Conservation (phyloP, 208 protist species). For the Trichomonas vaginalis region DNA sequence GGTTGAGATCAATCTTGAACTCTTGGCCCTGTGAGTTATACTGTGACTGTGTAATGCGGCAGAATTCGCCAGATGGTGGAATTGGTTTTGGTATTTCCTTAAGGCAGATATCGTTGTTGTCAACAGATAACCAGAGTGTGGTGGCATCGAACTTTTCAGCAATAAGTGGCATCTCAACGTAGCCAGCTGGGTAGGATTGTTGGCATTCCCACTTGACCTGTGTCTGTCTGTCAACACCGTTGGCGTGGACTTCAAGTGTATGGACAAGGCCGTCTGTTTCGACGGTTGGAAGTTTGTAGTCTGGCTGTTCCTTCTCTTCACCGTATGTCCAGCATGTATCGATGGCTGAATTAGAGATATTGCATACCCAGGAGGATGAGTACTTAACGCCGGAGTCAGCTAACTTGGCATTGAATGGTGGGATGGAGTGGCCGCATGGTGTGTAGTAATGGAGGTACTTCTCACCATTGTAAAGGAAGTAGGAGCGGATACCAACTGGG, state of each 20-base stretch:
- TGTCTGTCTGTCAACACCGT: neutral
- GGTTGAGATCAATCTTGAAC: neutral
- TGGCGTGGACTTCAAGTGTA: too few relatives aligned
- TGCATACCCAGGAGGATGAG: neutral
- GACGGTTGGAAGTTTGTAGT: too few relatives aligned
- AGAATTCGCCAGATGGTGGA: neutral
- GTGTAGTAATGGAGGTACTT: neutral
- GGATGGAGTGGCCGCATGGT: neutral
- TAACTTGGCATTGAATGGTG: neutral
- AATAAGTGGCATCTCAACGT: neutral
- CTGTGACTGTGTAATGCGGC: neutral
- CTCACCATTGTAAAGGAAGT: neutral
- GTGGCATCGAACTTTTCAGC: neutral
- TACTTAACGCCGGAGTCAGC: neutral
- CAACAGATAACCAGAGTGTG: neutral
- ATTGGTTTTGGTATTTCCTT: neutral
- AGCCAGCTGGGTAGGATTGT: neutral
- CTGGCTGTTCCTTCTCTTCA: too few relatives aligned
- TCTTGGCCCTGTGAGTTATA: neutral
- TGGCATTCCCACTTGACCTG: neutral
- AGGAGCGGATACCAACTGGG: neutral
- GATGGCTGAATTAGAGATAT: neutral
- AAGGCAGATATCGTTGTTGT: neutral
- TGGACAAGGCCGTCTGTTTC: too few relatives aligned
- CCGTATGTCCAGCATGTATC: too few relatives aligned